phyloP scores from a whole-genome alignment of 106 monocot genomes.

The Dendrobium nobile region DNA sequence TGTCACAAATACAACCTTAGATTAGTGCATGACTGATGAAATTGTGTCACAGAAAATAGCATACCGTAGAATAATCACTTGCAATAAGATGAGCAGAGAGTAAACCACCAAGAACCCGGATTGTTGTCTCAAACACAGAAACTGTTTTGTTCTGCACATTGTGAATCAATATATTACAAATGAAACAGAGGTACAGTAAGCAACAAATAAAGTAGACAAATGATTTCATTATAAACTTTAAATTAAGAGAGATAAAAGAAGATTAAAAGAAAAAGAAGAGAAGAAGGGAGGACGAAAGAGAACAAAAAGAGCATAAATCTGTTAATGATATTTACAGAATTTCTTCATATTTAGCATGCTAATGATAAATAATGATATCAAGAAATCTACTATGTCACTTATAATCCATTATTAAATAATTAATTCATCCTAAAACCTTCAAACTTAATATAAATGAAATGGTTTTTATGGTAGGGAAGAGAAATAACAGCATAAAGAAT shows the following conservation, averaged over 20 bases:
- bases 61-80: constrained; percentile 95
- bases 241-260: background rate
- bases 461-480: no score
- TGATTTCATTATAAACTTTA: background rate
- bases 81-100: constrained; percentile 97
- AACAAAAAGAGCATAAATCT: no score
- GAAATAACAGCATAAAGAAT: no score
- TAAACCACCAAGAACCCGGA: constrained; percentile 88
- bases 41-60: background rate
- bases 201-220: constrained; percentile 1
- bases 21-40: background rate
- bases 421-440: no score
- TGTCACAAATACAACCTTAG: background rate
- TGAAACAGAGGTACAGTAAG: background rate
- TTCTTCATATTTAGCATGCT: no score
- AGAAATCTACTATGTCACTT: no score
- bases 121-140: constrained; percentile 96
- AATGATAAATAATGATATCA: no score
- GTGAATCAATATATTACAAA: background rate
- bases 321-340: no score
- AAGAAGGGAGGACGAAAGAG: no score
- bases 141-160: constrained; percentile 83
- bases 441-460: no score
- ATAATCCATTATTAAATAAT: no score
- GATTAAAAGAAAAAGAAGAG: no score